These are phyloP conservation scores for Fulvia fulva DNA, from an alignment of 2,329 filamentous ascomycete genomes.

Conservation along the genomic window DNA sequence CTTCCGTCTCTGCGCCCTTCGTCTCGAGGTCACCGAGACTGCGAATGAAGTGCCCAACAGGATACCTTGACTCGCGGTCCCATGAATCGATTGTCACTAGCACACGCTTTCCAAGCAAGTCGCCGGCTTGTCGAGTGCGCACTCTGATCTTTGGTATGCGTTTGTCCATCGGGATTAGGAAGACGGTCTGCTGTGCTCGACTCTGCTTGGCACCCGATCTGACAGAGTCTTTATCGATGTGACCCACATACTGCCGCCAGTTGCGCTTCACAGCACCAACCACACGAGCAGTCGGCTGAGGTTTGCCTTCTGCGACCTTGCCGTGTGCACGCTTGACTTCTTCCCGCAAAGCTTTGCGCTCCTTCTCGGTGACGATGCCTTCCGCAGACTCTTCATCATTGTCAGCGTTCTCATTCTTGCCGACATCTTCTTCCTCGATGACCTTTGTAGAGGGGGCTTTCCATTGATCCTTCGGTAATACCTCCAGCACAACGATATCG, in stretches of 20 bases:
- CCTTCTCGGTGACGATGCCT: conserved; percentile 80
- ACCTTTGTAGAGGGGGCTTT: conserved; percentile 94
- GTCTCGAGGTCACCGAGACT: conserved; percentile 91
- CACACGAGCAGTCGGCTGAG: conserved; percentile 86
- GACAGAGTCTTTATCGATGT: conserved; percentile 83
- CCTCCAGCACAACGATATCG: conserved; percentile 87
- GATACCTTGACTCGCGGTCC: conserved; percentile 90
- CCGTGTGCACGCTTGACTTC: conserved; percentile 84
- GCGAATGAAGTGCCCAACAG: conserved; percentile 87
- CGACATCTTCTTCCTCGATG: conserved; percentile 87
- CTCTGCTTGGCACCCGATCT: conserved; percentile 70
- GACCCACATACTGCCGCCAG: conserved; percentile 96
- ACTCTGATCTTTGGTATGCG: conserved; percentile 93
- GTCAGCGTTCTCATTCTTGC: conserved; percentile 90
- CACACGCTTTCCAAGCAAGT: conserved; percentile 85
- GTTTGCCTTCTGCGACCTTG: conserved; percentile 67
- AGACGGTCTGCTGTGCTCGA: conserved; percentile 84
- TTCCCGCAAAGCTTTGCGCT: conserved; percentile 82
- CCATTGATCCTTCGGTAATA: conserved; percentile 93
- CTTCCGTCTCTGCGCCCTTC: conserved; percentile 96
- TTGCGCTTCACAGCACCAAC: conserved; percentile 92
- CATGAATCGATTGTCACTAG: conserved; percentile 92
- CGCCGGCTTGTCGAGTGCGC: conserved; percentile 81
- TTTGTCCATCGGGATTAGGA: conserved; percentile 97
- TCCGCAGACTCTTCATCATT: conserved; percentile 69